A percentile compares a stretch with the other conserved stretches of the same genome.
Evolutionary conservation across 768 basidiomycete species (phyloP).

Genomic region (Amanita rubescens): DNA sequence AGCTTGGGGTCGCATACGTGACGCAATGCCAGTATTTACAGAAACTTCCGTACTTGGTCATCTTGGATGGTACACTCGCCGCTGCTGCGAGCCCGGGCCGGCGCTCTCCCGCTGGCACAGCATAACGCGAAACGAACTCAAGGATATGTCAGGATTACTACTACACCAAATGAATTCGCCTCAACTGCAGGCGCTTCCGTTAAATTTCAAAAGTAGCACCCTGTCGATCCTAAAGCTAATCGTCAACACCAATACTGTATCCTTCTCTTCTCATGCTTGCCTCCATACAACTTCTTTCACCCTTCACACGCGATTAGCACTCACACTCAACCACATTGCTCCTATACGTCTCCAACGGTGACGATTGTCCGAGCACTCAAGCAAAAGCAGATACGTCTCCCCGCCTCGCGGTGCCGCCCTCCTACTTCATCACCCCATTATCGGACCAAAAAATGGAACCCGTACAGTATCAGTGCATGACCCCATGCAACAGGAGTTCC

Average conservation of each 20-base stretch:
- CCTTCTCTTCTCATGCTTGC: not conserved
- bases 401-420: not conserved
- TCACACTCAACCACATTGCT: not conserved
- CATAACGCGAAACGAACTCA: not conserved
- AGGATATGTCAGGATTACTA: not conserved
- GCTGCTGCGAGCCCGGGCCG: too few species aligned
- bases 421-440: not conserved
- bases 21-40: not conserved
- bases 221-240: conserved; percentile 1
- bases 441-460: not conserved
- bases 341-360: not conserved
- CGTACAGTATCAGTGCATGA: not conserved
- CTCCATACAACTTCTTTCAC: not conserved
- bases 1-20: too few species aligned
- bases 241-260: not conserved
- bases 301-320: not conserved
- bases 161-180: not conserved
- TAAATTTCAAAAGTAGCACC: too few species aligned
- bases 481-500: not conserved
- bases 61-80: not conserved
- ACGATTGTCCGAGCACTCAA: too few species aligned
- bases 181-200: not conserved
- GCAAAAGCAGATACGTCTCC: not conserved
- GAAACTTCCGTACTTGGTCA: not conserved
- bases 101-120: too few species aligned